Base-by-base conservation (phyloP, 139 green algal genomes). In the Chlorella sp. region DNA sequence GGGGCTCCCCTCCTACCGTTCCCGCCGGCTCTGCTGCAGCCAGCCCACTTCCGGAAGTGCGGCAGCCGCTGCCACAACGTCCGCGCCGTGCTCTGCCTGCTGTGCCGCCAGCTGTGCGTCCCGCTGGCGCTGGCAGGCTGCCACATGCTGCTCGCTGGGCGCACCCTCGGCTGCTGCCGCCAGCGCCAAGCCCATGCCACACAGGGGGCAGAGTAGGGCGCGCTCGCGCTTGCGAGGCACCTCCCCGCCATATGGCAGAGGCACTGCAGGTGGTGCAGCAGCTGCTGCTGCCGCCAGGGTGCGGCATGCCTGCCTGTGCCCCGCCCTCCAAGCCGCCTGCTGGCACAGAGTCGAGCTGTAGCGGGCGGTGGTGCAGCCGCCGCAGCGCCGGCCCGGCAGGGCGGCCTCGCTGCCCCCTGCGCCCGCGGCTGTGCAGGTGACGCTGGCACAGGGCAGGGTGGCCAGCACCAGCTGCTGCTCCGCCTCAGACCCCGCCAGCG, bases 391-490 rank as follows among this genome's bases (percentile, higher is more conserved):
- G 21, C 34, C 18, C 12, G 68, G 68, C 68, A 74, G 68, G 1
- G 36, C 68, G 2, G 68, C 68, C 26, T 36, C 36, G 68, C 15
- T 20, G 36, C 36, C 28, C 34, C 67, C 67, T 15, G 67, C 67
- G 44, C 44, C 44, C 3, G 47, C 34, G 1, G 68, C 36, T 15
- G 15, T 30, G 68, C 68, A 74, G 1, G 36, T 36, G 0, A 21
- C 20, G 20, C 56, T 74, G 68, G 68, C 68, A 13, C 68, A 74
- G 2, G 68, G 36, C 68, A 74, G 68, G 17, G 68, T 26, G 34
- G 68, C 36, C 68, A 74, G 34, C 7, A 34, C 67, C 67, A 74
- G 68, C 68, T 74, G 68, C 68, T 11, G 36, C 68, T 74, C 28
- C 36, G 20, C 36, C 18, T 47, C 68, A 11, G 20, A 12, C 20